Conservation (phyloP, 2,329 filamentous ascomycete species). For the Penicillium sp. region DNA sequence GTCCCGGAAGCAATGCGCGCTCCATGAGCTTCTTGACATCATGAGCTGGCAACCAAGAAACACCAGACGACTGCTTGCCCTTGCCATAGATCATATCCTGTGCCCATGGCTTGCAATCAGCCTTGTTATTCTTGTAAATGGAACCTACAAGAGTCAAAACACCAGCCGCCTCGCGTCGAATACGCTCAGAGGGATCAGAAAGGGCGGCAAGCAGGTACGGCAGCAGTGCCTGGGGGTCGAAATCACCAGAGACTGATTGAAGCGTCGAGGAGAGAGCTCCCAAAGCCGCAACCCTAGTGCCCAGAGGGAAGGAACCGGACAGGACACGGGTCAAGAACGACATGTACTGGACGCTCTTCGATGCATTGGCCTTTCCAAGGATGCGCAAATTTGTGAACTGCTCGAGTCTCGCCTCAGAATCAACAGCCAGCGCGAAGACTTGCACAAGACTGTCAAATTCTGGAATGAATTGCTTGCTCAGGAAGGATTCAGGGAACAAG, state of each 20-base stretch:
- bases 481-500: conserved; percentile 37
- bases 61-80: conserved; percentile 43
- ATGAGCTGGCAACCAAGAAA: conserved; percentile 59
- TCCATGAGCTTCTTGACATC: conserved; percentile 62
- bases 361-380: conserved; percentile 43
- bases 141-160: conserved; percentile 59
- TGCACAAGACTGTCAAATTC: conserved; percentile 41
- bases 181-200: conserved; percentile 69
- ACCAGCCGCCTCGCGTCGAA: conserved; percentile 72
- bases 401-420: conserved; percentile 31
- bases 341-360: conserved; percentile 65
- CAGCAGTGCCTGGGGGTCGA: conserved; percentile 75
- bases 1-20: conserved; percentile 65
- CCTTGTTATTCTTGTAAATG: conserved; percentile 50
- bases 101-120: conserved; percentile 54
- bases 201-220: conserved; percentile 77
- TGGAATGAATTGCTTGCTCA: conserved; percentile 31
- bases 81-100: conserved; percentile 64
- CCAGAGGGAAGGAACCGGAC: conserved; percentile 67
- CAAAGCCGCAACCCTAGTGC: conserved; percentile 68
- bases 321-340: conserved; percentile 75
- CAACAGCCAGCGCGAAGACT: conserved; percentile 35
- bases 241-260: conserved; percentile 47
- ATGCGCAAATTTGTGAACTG: conserved; percentile 39
- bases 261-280: conserved; percentile 61